phyloP scores from a whole-genome alignment of 2,329 filamentous ascomycete genomes.

The Elsinoe necatrix region DNA sequence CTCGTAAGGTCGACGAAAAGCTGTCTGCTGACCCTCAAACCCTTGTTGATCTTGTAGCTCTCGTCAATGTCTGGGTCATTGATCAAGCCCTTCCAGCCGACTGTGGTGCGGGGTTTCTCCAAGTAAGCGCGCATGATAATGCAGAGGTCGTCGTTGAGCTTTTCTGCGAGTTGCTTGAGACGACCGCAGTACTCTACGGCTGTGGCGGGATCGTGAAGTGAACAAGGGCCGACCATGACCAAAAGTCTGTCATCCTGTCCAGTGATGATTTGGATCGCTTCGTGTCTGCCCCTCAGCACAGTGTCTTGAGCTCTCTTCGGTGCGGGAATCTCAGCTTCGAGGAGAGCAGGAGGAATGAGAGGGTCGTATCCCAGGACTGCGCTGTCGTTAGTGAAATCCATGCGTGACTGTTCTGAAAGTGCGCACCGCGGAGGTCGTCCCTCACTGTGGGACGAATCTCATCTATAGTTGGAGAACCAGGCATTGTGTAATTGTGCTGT shows the following conservation, averaged over 20 bases:
- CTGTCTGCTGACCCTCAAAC: conserved; percentile 81
- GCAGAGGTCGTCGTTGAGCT: conserved; percentile 72
- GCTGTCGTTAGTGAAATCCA: neutral
- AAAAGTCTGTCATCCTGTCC: conserved; percentile 77
- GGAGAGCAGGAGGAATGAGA: conserved; percentile 77
- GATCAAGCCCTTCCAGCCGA: conserved; percentile 98
- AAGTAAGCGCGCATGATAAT: conserved; percentile 98
- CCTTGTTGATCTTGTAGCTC: conserved; percentile 98
- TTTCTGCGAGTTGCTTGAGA: conserved; percentile 67
- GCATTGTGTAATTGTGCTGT: conserved; percentile 17
- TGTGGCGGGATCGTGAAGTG: conserved; percentile 83
- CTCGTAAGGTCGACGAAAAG: conserved; percentile 85
- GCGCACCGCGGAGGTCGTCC: conserved; percentile 47
- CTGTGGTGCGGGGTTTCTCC: conserved; percentile 95
- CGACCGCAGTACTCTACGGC: conserved; percentile 82
- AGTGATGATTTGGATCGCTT: conserved; percentile 66
- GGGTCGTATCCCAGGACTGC: conserved; percentile 89
- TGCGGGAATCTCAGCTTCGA: conserved; percentile 74
- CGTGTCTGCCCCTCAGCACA: conserved; percentile 61
- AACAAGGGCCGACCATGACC: conserved; percentile 92
- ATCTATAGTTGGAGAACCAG: conserved; percentile 27
- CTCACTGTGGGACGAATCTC: conserved; percentile 29
- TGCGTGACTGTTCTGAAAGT: conserved; percentile 15
- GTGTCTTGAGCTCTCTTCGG: conserved; percentile 54
- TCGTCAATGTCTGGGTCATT: conserved; percentile 98